Percentiles rank a stretch among this genome's conserved stretches.
These are phyloP conservation scores for Phylloporus sp. DNA, from an alignment of 768 basidiomycete species.

Conservation along the genomic window DNA sequence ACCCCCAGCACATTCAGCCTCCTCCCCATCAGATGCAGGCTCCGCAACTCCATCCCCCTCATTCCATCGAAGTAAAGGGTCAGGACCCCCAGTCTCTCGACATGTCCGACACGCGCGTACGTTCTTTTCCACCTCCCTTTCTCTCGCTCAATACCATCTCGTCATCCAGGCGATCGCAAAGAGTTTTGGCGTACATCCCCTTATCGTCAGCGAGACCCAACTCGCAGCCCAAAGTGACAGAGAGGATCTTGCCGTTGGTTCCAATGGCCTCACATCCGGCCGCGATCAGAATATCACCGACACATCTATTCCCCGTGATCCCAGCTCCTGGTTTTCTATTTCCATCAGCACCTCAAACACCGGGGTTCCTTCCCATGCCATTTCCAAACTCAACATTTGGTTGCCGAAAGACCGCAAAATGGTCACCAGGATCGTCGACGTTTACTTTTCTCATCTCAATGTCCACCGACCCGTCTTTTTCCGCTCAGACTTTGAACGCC, in stretches of 20 bases:
- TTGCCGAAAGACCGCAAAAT: constrained; percentile 73
- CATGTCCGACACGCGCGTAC: constrained; percentile 64
- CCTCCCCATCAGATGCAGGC: constrained; percentile 36
- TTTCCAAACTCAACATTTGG: constrained; percentile 45
- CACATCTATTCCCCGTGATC: constrained; percentile 53
- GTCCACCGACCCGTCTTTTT: constrained; percentile 73
- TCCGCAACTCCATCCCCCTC: constrained; percentile 18
- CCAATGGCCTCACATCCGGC: constrained; percentile 62
- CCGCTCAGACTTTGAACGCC: constrained; percentile 61
- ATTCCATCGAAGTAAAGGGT: constrained; percentile 50
- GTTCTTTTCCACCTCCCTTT: background rate
- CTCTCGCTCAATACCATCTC: constrained; percentile 6
- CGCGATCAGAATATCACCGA: constrained; percentile 59
- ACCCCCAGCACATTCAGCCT: constrained; percentile 33
- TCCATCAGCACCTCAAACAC: constrained; percentile 46
- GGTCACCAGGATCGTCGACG: constrained; percentile 55
- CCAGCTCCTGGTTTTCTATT: constrained; percentile 55
- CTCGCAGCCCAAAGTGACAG: constrained; percentile 48
- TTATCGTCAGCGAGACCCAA: constrained; percentile 62
- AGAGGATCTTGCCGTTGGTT: constrained; percentile 77
- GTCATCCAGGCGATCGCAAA: constrained; percentile 57
- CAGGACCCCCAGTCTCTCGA: constrained; percentile 78
- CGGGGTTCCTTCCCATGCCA: constrained; percentile 13
- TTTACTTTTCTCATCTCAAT: constrained; percentile 76
- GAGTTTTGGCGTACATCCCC: constrained; percentile 70